Conservation (phyloP, 73 alveolate species). For the Paraurostyla sp. region DNA sequence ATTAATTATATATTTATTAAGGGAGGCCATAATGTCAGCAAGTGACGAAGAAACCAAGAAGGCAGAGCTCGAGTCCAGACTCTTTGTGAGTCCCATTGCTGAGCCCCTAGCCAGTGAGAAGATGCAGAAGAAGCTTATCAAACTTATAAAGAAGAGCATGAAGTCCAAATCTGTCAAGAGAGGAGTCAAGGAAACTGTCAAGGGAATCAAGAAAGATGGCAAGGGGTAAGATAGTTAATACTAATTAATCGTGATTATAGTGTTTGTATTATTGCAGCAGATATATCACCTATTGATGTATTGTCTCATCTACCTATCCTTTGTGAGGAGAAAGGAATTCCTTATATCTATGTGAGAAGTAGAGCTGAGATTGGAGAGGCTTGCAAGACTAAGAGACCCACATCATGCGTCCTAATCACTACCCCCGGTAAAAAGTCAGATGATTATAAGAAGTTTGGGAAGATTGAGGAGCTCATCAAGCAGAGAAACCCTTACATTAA, state of each 20-base stretch:
- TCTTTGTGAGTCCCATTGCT: conserved; percentile 90
- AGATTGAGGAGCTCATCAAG: conserved; percentile 48
- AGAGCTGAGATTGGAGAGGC: conserved; percentile 91
- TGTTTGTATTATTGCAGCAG: conserved; percentile 87
- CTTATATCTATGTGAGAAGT: conserved; percentile 91
- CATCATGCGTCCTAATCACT: conserved; percentile 66
- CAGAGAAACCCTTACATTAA: conserved; percentile 66
- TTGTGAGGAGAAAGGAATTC: conserved; percentile 90
- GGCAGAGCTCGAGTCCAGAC: conserved; percentile 68
- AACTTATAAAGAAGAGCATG: conserved; percentile 83
- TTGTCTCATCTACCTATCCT: conserved; percentile 89
- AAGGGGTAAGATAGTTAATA: conserved; percentile 66
- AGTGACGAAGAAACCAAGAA: conserved; percentile 21
- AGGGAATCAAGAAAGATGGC: conserved; percentile 84
- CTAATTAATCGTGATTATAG: conserved; percentile 45
- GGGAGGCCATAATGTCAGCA: neutral
- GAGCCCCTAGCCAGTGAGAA: conserved; percentile 90
- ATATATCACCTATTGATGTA: conserved; percentile 94
- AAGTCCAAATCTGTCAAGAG: conserved; percentile 82
- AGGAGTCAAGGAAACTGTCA: conserved; percentile 94
- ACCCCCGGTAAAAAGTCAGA: conserved; percentile 56
- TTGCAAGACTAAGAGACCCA: conserved; percentile 80
- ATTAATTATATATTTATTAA: neutral
- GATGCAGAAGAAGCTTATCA: conserved; percentile 81
- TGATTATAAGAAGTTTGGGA: conserved; percentile 37